Evolutionary conservation across 139 green algal species (phyloP), one percentile per base, ranked within the genome.

Genomic region (Pleodorina starrii): DNA sequence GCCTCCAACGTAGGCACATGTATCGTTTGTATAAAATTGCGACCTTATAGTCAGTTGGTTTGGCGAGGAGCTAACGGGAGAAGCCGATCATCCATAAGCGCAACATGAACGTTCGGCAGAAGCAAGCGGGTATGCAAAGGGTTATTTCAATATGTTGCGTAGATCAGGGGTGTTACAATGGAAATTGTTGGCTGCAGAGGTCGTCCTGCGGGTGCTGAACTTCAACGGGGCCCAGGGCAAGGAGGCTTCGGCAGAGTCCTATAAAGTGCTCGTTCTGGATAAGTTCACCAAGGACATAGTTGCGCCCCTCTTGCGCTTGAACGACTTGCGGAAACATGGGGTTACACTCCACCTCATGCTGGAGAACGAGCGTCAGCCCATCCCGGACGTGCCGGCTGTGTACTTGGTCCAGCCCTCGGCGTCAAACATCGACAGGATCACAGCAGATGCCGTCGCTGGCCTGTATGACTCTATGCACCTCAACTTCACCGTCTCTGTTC

Each of bases 191-290:
- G 32, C 7, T 77, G 86, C 91, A 95, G 92, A 96, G 75, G 91
- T 90, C 1, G 40, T 95, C 44, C 68, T 89, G 19, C 90, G 87
- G 19, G 84, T 92, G n/a, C 88, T 95, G 12, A 93, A 94, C 85
- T 86, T 95, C 60, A 92, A 93, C 82, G 74, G 48, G 60, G 43
- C 63, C 5, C 27, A n/a, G 36, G 79, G 73, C 3, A 90, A 87
- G 71, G 92, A 90, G n/a, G 72, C 93, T 12, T 85, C 88, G 23
- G 46, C 38, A 0, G 95, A 98, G 60, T 89, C 93, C 5, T 99
- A 99, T 94, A 99, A 99, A 84, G 94, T 99, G 6, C 88, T 99
- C 0, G 91, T 99, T 0, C 90, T 99, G n/a, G 98, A 99, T 90
- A 44, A 57, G 0, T 97, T 96, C 77, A 97, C 91, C 77, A 95